Evolutionary conservation across 768 basidiomycete genomes (phyloP).

Genomic region (Naematelia aurantialba): DNA sequence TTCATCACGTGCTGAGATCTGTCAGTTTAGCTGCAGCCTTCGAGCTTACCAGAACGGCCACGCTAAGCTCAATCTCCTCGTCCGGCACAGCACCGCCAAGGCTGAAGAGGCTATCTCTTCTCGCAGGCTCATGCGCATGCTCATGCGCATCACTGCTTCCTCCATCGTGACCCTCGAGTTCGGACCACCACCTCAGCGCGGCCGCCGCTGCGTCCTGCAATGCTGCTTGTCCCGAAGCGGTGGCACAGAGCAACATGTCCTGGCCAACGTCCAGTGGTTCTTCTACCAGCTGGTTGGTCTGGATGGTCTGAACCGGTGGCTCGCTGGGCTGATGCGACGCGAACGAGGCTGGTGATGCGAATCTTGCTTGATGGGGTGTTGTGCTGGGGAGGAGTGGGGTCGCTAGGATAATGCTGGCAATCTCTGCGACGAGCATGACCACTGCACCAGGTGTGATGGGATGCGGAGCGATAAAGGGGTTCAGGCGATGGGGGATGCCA

Average conservation of each 20-base stretch:
- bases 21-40: background rate
- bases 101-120: conserved; percentile 22
- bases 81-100: conserved; percentile 25
- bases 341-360: conserved; percentile 11
- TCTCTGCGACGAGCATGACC: conserved; percentile 29
- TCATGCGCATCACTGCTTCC: background rate
- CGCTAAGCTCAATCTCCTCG: conserved; percentile 37
- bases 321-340: background rate
- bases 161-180: conserved; percentile 24
- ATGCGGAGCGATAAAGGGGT: conserved; percentile 21
- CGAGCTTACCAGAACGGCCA: conserved; percentile 37
- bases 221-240: conserved; percentile 10
- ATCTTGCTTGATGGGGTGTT: conserved; percentile 12
- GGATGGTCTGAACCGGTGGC: conserved; percentile 5
- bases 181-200: conserved; percentile 37
- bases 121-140: background rate
- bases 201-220: conserved; percentile 17
- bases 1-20: conserved; percentile 34
- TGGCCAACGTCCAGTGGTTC: background rate
- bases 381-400: conserved; percentile 19
- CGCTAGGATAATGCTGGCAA: conserved; percentile 28
- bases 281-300: conserved; percentile 7
- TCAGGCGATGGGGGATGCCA: background rate
- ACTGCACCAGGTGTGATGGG: conserved; percentile 30
- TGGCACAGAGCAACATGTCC: conserved; percentile 1